phyloP scores from a whole-genome alignment of 192 early-diverging fungal species.

The Coemansia sp. region DNA sequence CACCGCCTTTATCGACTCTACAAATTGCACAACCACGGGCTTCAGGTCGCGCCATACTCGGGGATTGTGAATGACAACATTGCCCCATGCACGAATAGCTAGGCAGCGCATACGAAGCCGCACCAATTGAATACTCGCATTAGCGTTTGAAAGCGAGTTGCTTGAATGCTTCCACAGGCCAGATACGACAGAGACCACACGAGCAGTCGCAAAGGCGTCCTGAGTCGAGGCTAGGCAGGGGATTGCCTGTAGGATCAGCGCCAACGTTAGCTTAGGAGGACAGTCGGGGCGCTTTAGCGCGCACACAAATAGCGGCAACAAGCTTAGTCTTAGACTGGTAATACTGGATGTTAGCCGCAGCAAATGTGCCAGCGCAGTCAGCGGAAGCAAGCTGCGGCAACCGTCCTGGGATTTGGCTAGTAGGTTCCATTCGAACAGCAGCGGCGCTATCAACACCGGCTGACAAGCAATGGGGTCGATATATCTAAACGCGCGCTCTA shows the following conservation, averaged over 20 bases:
- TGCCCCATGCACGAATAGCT: slow-evolving; percentile 28
- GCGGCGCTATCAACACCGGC: slow-evolving; percentile 22
- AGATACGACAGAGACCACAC: slow-evolving; percentile 21
- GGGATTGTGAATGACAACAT: slow-evolving; percentile 18
- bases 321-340: slow-evolving; percentile 8
- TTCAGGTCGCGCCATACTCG: slow-evolving; percentile 40
- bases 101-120: slow-evolving; percentile 20
- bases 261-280: slow-evolving; percentile 10
- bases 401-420: not conserved
- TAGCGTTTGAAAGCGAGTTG: not conserved
- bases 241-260: slow-evolving; percentile 11
- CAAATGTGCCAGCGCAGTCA: slow-evolving; percentile 7
- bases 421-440: slow-evolving; percentile 16
- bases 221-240: slow-evolving; percentile 16
- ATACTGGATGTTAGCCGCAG: not conserved
- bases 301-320: slow-evolving; percentile 27
- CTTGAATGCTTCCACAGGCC: slow-evolving; percentile 13
- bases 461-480: slow-evolving; percentile 7
- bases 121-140: not conserved
- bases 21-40: slow-evolving; percentile 21
- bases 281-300: slow-evolving; percentile 10
- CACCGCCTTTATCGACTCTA: slow-evolving; percentile 23
- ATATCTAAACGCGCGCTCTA: not conserved
- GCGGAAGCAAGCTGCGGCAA: not conserved
- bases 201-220: slow-evolving; percentile 30